Conservation (phyloP, 192 early-diverging fungal species). For the Mortierella hygrophila region DNA sequence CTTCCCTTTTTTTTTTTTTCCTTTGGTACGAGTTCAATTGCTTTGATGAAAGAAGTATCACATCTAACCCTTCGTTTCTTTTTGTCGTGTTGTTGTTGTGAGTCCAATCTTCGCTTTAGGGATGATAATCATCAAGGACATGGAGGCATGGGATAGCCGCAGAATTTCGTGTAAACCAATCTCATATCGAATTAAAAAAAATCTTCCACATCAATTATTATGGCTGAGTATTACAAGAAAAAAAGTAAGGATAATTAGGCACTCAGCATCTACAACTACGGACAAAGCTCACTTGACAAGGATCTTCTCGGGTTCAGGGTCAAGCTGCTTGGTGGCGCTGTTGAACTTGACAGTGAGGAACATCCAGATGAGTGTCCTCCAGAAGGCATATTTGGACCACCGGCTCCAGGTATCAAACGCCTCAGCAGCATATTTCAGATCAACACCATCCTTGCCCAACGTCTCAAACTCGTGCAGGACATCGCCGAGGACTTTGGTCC, state of each 20-base stretch:
- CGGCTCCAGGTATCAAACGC: constrained; percentile 44
- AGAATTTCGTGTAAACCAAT: neutral
- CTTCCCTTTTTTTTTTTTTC: neutral
- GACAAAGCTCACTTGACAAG: neutral
- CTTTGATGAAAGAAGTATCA: neutral
- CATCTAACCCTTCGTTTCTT: neutral
- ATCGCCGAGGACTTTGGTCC: constrained; percentile 42
- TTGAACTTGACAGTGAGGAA: constrained; percentile 34
- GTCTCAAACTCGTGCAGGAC: constrained; percentile 34
- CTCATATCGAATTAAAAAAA: neutral
- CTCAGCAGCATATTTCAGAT: constrained; percentile 33
- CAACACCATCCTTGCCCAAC: constrained; percentile 37
- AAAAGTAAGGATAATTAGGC: neutral
- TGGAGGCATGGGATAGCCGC: too few relatives aligned
- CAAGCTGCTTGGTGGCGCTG: constrained; percentile 28
- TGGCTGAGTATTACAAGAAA: too few relatives aligned
- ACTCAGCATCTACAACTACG: neutral
- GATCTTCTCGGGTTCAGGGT: constrained; percentile 8
- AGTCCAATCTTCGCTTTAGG: neutral
- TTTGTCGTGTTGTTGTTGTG: neutral
- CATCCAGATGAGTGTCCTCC: constrained; percentile 39
- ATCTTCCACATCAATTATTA: too few relatives aligned
- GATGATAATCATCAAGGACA: too few relatives aligned
- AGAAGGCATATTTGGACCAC: constrained; percentile 43
- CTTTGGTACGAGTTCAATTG: neutral